phyloP scores from a whole-genome alignment of 2,329 filamentous ascomycete genomes.

The Pseudogymnoascus sp. region DNA sequence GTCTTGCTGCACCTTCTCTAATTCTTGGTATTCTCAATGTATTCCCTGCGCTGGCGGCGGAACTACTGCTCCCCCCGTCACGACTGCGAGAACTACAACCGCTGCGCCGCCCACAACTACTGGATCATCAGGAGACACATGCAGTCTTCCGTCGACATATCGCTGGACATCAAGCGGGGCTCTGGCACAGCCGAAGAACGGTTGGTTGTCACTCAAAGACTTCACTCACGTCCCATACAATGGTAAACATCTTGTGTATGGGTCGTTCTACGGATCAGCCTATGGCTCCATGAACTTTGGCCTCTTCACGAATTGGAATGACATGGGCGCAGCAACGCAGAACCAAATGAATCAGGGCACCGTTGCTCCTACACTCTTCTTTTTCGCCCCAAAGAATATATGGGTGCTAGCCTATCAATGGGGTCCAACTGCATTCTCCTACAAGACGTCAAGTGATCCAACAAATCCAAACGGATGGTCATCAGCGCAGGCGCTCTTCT shows the following conservation, averaged over 20 bases:
- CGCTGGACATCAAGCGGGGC: constrained; percentile 44
- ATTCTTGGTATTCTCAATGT: constrained; percentile 20
- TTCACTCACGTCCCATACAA: constrained; percentile 50
- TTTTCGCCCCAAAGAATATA: constrained; percentile 50
- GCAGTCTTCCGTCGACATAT: constrained; percentile 47
- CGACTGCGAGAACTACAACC: not conserved
- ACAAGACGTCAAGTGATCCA: constrained; percentile 50
- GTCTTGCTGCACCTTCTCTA: constrained; percentile 18
- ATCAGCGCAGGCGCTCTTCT: constrained; percentile 45
- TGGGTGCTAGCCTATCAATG: constrained; percentile 63
- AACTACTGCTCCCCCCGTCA: not conserved
- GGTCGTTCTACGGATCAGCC: constrained; percentile 35
- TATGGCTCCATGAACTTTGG: constrained; percentile 54
- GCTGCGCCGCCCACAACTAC: not conserved
- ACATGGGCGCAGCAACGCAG: constrained; percentile 44
- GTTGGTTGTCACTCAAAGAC: constrained; percentile 55
- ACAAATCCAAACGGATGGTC: constrained; percentile 51
- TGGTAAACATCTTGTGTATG: constrained; percentile 54
- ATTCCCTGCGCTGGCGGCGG: constrained; percentile 11
- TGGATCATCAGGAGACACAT: constrained; percentile 22
- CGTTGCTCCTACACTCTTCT: constrained; percentile 56
- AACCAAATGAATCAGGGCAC: constrained; percentile 38
- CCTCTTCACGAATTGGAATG: constrained; percentile 44
- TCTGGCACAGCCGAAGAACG: constrained; percentile 44
- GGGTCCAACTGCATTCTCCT: constrained; percentile 51